Conservation (phyloP, 2,329 filamentous ascomycete species). For the Monosporascus sp. region DNA sequence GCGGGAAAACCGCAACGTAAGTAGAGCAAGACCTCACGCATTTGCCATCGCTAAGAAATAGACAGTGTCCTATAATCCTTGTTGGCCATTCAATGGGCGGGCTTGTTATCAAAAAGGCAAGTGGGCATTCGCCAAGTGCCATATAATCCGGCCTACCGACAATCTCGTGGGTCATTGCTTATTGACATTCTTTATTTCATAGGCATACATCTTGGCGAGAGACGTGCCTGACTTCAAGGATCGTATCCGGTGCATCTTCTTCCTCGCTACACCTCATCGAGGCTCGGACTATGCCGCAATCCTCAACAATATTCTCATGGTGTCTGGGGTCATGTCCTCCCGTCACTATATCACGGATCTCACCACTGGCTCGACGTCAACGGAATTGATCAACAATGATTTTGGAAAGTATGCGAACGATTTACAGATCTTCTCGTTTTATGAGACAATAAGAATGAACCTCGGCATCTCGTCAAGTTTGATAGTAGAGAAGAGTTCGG, state of each 20-base stretch:
- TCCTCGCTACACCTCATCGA: constrained; percentile 32
- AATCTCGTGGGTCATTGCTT: no score
- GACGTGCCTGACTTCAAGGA: constrained; percentile 9
- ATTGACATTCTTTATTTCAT: neutral
- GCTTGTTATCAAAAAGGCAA: constrained; percentile 29
- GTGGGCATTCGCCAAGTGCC: neutral
- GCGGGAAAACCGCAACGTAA: neutral
- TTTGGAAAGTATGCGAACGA: constrained; percentile 22
- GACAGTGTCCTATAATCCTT: constrained; percentile 20
- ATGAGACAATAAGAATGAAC: constrained; percentile 26
- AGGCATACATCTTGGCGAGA: constrained; percentile 19
- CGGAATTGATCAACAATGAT: constrained; percentile 28
- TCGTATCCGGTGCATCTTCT: constrained; percentile 26
- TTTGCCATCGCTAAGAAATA: no score
- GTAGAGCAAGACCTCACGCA: no score
- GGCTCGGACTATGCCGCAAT: constrained; percentile 25
- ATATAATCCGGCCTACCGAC: no score
- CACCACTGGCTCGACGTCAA: constrained; percentile 14
- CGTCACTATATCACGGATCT: constrained; percentile 22
- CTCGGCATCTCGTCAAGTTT: constrained; percentile 10
- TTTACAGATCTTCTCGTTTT: constrained; percentile 29
- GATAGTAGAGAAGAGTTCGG: constrained; percentile 28
- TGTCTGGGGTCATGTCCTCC: constrained; percentile 11
- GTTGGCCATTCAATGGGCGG: constrained; percentile 27
- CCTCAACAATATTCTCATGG: constrained; percentile 20